Conservation (phyloP, 371 early-diverging fungal species). For the Mucor irregularis region DNA sequence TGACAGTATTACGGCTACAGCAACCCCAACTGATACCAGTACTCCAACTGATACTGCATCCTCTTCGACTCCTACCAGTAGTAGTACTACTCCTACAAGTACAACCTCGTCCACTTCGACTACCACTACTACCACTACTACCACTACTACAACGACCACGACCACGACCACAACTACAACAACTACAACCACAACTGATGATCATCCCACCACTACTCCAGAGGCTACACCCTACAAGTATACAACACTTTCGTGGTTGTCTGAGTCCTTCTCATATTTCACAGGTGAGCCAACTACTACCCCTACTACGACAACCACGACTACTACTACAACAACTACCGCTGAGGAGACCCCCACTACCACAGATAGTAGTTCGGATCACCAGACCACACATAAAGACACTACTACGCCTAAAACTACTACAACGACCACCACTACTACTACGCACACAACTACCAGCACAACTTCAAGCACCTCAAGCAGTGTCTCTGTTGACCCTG, state of each 20-base stretch:
- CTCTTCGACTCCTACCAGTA: background rate
- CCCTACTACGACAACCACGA: background rate
- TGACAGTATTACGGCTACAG: too few species aligned
- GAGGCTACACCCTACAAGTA: constrained; percentile 24
- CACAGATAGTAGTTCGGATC: background rate
- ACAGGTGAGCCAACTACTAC: constrained; percentile 6
- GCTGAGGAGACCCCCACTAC: background rate
- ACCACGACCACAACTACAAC: background rate
- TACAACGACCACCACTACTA: background rate
- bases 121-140: background rate
- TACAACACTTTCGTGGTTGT: constrained; percentile 23
- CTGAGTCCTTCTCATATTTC: constrained; percentile 6
- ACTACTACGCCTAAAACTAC: background rate
- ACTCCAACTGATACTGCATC: background rate
- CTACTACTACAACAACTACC: background rate
- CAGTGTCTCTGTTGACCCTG: background rate
- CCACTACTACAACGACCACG: background rate
- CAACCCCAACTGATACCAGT: background rate
- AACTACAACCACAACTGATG: background rate
- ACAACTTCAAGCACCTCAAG: background rate
- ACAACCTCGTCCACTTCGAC: background rate
- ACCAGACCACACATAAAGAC: background rate
- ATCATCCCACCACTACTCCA: background rate
- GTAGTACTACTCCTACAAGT: constrained; percentile 1
- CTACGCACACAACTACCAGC: background rate